Evolutionary conservation across 306 rosid genomes (phyloP), one percentile per base, ranked within the genome.

Genomic region (Medicago truncatula): DNA sequence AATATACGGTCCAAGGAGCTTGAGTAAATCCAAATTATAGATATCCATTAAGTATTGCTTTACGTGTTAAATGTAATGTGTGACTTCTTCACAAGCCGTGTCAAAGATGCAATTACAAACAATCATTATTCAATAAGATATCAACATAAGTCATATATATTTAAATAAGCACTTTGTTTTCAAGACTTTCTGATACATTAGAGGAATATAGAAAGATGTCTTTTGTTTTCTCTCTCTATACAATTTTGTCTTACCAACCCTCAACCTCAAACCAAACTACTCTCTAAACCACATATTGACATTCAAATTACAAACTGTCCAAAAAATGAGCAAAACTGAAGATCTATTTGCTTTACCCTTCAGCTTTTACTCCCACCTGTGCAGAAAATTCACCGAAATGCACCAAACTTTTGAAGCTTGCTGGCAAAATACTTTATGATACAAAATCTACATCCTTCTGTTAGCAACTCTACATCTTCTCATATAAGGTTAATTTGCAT

Each of bases 361-460:
- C 76, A 76, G 79, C 66, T 67, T 44, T 58, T 43, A 82, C 84
- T 82, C 74, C 77, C 84, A 76, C 78, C 79, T 73, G 78, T 81
- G 64, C 71, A 81, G 75, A 80, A 74, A 84, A 62, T 57, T 77
- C 65, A 73, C 67, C 83, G 85, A 86, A 78, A 67, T 36, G 86
- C 93, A 69, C 78, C 82, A 44, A 44, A 65, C 86, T 74, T 73
- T 82, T 76, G 46, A 78, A 80, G 76, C 86, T 59, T 82, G 67
- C 73, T 75, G 68, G 81, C 82, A 83, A 80, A 81, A 74, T 81
- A 83, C 76, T 61, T 62, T 85, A 78, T 68, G 56, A 73, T 75
- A 88, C 88, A 86, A 84, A 85, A 73, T 82, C 82, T 81, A 66
- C 90, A 80, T 25, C 79, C 79, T 57, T 69, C 74, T 73, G 79